Evolutionary conservation across 1,284 basidiomycete genomes (phyloP), one percentile per base, ranked within the genome.

Genomic region (Trametes hirsuta): DNA sequence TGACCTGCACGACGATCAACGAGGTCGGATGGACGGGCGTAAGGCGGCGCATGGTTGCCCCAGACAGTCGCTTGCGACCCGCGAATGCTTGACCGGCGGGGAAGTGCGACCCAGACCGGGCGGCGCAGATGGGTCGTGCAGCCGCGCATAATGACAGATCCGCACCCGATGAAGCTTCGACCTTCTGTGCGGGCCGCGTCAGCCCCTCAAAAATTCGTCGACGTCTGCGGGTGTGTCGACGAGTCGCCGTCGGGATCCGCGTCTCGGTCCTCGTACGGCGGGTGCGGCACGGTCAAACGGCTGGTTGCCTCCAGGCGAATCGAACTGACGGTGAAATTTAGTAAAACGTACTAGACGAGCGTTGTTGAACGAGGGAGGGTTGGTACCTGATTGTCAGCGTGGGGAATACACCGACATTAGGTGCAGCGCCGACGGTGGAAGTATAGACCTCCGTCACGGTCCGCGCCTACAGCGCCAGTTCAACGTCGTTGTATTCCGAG

Each of bases 321-420:
- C 30, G 30, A 30, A 30, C 4, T 30, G 1, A 5, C 5, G 30
- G 30, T 30, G 30, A 30, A 30, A 30, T 30, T 30, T 30, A 30
- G 30, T 8, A 30, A 30, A 30, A 4, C 30, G 8, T 30, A n/a
- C n/a, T n/a, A 30, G 30, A 14, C 14, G 15, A 36, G 30, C 15
- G 48, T 21, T 18, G 48, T 21, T 18, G 18, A 18, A 18, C 36
- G 48, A 51, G 55, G 41, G 22, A 25, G 22, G 11, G 10, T 41
- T 10, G 36, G 56, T 52, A 41, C 56, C 56, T 52, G 49, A 47
- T 47, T 52, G 49, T 22, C 42, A 11, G 22, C 15, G 55, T 40
- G 42, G 48, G 21, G 53, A 51, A 51, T 57, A 46, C 55, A 35
- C 55, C 55, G 55, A 57, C 44, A 57, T 57, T 51, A 57, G n/a